phyloP scores from a whole-genome alignment of 2,329 filamentous ascomycete species.

The Hypoxylon sp. region DNA sequence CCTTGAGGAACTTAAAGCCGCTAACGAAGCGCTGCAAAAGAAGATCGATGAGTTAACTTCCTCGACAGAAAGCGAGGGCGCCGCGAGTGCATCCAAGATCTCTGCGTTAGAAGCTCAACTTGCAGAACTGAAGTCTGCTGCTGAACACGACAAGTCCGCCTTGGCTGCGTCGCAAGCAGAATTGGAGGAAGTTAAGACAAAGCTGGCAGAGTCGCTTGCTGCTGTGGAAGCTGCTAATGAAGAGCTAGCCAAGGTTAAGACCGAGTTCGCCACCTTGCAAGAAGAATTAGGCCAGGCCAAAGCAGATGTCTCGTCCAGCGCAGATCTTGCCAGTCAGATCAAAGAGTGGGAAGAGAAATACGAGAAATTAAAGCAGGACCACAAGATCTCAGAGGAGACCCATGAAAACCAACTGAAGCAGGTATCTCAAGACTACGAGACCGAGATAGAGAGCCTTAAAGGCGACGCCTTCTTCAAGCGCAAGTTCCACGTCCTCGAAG shows the following conservation, averaged over 20 bases:
- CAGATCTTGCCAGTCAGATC: slow-evolving; percentile 48
- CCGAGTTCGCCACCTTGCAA: slow-evolving; percentile 64
- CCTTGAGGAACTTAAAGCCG: slow-evolving; percentile 65
- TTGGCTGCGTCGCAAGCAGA: slow-evolving; percentile 63
- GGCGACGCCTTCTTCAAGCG: slow-evolving; percentile 76
- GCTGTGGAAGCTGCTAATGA: slow-evolving; percentile 57
- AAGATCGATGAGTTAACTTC: slow-evolving; percentile 69
- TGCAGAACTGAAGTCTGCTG: slow-evolving; percentile 64
- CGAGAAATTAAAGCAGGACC: slow-evolving; percentile 66
- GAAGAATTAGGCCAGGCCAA: slow-evolving; percentile 62
- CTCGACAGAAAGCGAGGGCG: slow-evolving; percentile 63
- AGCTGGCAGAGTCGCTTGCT: slow-evolving; percentile 52
- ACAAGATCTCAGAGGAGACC: slow-evolving; percentile 60
- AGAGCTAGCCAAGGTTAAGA: slow-evolving; percentile 64
- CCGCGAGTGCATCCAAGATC: slow-evolving; percentile 63
- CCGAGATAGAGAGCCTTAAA: slow-evolving; percentile 75
- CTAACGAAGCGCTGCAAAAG: slow-evolving; percentile 68
- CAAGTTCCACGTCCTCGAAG: slow-evolving; percentile 73
- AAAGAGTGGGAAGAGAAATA: slow-evolving; percentile 55
- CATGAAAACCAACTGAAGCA: slow-evolving; percentile 72
- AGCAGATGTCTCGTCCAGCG: slow-evolving; percentile 60
- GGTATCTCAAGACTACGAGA: slow-evolving; percentile 73
- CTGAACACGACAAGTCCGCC: slow-evolving; percentile 65
- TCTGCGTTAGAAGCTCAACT: slow-evolving; percentile 68
- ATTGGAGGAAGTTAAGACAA: slow-evolving; percentile 58